Percentiles rank a stretch among this genome's conserved stretches.
These are phyloP conservation scores for Sporobolomyces pararoseus DNA, from an alignment of 768 basidiomycete genomes.

Conservation along the genomic window DNA sequence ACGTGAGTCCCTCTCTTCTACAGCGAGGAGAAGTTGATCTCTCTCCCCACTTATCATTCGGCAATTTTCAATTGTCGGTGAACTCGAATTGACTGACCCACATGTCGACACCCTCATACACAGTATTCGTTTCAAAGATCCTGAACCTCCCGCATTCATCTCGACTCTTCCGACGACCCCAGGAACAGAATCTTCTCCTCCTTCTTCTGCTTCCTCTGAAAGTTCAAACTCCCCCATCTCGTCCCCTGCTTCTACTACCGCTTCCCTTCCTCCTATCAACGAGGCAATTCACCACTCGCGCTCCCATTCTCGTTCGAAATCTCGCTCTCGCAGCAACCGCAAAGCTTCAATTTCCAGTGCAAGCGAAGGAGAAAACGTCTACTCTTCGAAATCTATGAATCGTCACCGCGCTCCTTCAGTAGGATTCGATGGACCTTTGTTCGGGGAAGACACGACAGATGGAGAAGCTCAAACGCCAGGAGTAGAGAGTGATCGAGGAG, in stretches of 20 bases:
- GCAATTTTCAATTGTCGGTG: no score
- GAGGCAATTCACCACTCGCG: neutral
- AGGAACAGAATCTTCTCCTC: neutral
- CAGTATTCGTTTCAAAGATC: conserved; percentile 41
- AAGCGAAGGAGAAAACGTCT: conserved; percentile 14
- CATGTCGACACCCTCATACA: neutral
- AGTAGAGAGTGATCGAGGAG: conserved; percentile 2
- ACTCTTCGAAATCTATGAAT: conserved; percentile 4
- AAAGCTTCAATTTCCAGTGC: conserved; percentile 6
- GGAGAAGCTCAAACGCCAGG: conserved; percentile 19
- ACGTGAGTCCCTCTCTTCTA: conserved; percentile 21
- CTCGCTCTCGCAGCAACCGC: neutral
- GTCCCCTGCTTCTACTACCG: conserved; percentile 9
- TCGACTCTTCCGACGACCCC: neutral
- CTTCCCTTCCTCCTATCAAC: conserved; percentile 12
- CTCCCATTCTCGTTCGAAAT: neutral
- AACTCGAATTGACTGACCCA: neutral
- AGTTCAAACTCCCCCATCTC: conserved; percentile 13
- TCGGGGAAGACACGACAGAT: conserved; percentile 30
- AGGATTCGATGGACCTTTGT: conserved; percentile 36
- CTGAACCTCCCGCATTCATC: conserved; percentile 22
- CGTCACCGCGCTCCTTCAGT: conserved; percentile 28
- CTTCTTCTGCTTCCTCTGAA: conserved; percentile 19
- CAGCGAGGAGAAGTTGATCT: no score
- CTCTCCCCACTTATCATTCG: neutral